Evolutionary conservation across 1,284 basidiomycete species (phyloP).

Genomic region (Meira nashicola): DNA sequence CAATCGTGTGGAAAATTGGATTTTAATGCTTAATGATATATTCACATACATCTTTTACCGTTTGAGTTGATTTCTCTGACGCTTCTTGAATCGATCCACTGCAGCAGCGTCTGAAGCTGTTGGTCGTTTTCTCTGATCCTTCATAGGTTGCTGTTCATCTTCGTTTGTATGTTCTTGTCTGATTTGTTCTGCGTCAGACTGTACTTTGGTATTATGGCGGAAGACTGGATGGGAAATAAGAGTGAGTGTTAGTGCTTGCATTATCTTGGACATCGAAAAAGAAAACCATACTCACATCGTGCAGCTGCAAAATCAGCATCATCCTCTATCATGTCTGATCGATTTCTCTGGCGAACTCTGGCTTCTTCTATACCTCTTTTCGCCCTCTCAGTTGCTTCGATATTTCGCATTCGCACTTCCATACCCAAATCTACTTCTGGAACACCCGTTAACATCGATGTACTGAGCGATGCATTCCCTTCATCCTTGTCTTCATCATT

Average conservation of each 20-base stretch:
- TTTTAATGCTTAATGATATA: neutral
- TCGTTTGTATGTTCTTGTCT: slow-evolving; percentile 55
- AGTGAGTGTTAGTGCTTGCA: neutral
- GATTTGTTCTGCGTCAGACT: slow-evolving; percentile 78
- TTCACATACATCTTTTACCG: slow-evolving; percentile 8
- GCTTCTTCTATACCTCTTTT: slow-evolving; percentile 76
- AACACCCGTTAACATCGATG: slow-evolving; percentile 88
- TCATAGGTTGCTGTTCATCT: slow-evolving; percentile 46
- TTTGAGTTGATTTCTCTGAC: slow-evolving; percentile 21
- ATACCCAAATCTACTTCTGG: slow-evolving; percentile 96
- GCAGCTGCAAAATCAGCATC: slow-evolving; percentile 74
- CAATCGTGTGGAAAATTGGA: neutral
- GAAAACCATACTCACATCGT: slow-evolving; percentile 57
- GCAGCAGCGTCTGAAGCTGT: slow-evolving; percentile 87
- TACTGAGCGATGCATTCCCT: slow-evolving; percentile 82
- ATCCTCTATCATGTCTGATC: slow-evolving; percentile 59
- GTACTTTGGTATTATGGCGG: slow-evolving; percentile 69
- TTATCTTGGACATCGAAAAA: neutral
- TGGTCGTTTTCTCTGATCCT: slow-evolving; percentile 57
- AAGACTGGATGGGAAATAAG: slow-evolving; percentile 58
- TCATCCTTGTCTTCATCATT: slow-evolving; percentile 66
- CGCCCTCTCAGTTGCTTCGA: slow-evolving; percentile 92
- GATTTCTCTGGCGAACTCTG: slow-evolving; percentile 56
- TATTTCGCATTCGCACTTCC: slow-evolving; percentile 86
- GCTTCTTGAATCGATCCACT: slow-evolving; percentile 56